A percentile compares a stretch with the other conserved stretches of the same genome.
Conservation (phyloP, 352 stramenopile genomes). For the Phytopythium sindhum region DNA sequence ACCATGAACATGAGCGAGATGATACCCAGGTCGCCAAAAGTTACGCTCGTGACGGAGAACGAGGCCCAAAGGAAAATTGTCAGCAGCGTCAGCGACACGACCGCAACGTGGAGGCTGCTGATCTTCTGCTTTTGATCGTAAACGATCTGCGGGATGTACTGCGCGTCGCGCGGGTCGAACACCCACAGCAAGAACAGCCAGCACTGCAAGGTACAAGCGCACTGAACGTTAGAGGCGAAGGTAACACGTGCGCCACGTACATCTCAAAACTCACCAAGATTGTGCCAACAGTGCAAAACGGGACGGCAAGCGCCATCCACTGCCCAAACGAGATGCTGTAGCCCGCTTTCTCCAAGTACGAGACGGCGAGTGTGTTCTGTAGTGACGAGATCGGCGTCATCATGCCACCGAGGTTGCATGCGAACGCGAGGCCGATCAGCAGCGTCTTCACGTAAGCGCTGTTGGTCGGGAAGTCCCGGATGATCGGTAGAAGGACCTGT, state of each 20-base stretch:
- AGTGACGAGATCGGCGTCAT: slow-evolving; percentile 92
- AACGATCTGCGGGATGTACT: slow-evolving; percentile 90
- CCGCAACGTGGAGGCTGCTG: slow-evolving; percentile 84
- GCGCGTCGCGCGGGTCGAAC: slow-evolving; percentile 83
- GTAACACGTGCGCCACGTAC: not conserved
- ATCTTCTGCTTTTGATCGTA: slow-evolving; percentile 91
- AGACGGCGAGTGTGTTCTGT: slow-evolving; percentile 86
- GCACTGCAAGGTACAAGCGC: slow-evolving; percentile 34
- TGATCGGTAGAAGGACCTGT: slow-evolving; percentile 82
- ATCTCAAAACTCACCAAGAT: slow-evolving; percentile 59
- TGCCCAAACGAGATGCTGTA: slow-evolving; percentile 88
- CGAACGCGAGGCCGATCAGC: slow-evolving; percentile 90
- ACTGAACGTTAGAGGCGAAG: not conserved
- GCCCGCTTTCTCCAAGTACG: slow-evolving; percentile 83
- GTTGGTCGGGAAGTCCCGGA: slow-evolving; percentile 81
- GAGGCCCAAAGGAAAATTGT: slow-evolving; percentile 90
- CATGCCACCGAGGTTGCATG: slow-evolving; percentile 92
- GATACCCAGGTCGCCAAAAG: slow-evolving; percentile 91
- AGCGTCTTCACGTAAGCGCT: slow-evolving; percentile 89
- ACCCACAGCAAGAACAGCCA: slow-evolving; percentile 89
- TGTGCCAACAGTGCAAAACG: slow-evolving; percentile 85
- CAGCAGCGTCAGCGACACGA: slow-evolving; percentile 86
- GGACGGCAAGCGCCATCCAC: slow-evolving; percentile 88
- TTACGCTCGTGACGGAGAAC: slow-evolving; percentile 79
- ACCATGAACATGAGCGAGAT: slow-evolving; percentile 92